These are phyloP conservation scores for Bromus sterilis DNA, from an alignment of 176 grass and related monocot species.

Conservation along the genomic window DNA sequence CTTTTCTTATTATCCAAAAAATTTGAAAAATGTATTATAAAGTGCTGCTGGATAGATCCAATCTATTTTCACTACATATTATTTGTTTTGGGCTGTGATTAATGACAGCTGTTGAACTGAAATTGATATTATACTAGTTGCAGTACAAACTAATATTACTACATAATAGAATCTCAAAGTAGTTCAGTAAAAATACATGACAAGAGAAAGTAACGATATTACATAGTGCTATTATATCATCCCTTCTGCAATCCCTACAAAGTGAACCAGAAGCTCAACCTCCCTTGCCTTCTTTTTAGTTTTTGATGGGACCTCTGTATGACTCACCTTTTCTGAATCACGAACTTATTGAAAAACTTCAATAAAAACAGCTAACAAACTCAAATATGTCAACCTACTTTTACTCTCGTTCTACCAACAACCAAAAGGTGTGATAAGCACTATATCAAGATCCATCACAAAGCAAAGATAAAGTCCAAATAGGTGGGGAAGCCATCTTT, in stretches of 20 bases:
- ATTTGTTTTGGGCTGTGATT: conserved; percentile 2
- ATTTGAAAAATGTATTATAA: no score
- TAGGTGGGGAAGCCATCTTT: neutral
- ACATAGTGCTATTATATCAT: neutral
- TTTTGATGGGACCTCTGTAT: neutral
- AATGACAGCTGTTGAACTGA: conserved; percentile 11
- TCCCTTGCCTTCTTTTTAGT: neutral
- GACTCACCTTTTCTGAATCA: neutral
- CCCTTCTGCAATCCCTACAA: conserved; percentile 10
- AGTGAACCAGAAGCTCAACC: neutral
- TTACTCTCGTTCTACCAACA: neutral
- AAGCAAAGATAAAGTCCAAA: neutral
- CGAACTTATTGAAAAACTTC: neutral
- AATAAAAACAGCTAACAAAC: neutral
- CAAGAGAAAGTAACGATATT: neutral
- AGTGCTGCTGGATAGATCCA: no score
- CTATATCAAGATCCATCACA: neutral
- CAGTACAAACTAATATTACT: neutral
- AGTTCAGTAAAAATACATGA: neutral
- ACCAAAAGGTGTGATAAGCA: neutral
- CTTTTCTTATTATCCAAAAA: no score
- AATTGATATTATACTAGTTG: neutral
- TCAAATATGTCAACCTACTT: neutral
- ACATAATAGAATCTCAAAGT: neutral
- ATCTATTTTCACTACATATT: conserved; percentile 1